Evolutionary conservation across 345 rosid genomes (phyloP), one percentile per base, ranked within the genome.

Genomic region (Sisymbrium irio): DNA sequence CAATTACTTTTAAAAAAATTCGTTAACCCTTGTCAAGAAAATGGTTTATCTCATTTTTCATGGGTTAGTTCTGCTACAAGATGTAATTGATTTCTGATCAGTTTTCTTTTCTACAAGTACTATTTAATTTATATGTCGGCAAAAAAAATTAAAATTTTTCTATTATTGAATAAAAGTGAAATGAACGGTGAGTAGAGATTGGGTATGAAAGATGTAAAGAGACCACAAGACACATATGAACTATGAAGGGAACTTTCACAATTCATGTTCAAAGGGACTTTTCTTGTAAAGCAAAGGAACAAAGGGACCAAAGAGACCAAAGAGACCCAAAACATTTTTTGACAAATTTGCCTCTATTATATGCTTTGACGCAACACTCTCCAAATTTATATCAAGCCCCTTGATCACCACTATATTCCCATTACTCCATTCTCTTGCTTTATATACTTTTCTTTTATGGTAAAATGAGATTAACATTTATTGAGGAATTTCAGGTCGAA

Each of bases 311-410:
- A 73, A 56, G 55, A 42, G 27, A 37, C 71, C 58, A 44, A 73
- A 56, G 55, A 42, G 46, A 63, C 46, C 64, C 30, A 64, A 63
- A 32, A 64, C 71, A 33, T 33, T 28, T 61, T 44, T 57, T 35
- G 64, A 46, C 50, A 55, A 56, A 25, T 44, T 65, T 56, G 49
- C 50, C 40, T 65, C 42, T 10, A 33, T 58, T 27, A 45, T 45
- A 73, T 73, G 51, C 72, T 73, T 73, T 73, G 65, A 65, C 59
- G 50, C 17, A 65, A 73, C 66, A 73, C 50, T 65, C 65, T 65
- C 65, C 66, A 46, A 73, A 73, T 65, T 73, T 33, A 42, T 63
- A 49, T 55, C 65, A 20, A 57, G 17, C 39, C 55, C 65, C 44
- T 64, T 44, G 30, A 64, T 73, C 46, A 30, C 30, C 15, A 63